A percentile compares a stretch with the other conserved stretches of the same genome.
Evolutionary conservation across 495 filamentous ascomycete species (phyloP).

Genomic region (Tuber calosporum): DNA sequence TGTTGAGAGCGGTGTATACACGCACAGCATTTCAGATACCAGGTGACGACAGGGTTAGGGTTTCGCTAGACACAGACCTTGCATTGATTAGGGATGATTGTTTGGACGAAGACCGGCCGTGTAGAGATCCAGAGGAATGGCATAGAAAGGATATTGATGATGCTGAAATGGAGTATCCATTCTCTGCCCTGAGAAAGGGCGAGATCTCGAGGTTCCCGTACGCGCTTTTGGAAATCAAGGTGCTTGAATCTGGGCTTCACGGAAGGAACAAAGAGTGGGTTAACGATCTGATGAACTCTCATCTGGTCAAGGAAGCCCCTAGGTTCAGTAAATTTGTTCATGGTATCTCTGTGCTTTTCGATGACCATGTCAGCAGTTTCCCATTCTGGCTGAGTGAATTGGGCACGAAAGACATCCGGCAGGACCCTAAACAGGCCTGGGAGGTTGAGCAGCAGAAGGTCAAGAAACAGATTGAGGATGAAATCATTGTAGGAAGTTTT

Average conservation of each 20-base stretch:
- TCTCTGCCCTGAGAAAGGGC: constrained; percentile 72
- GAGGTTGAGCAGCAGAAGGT: constrained; percentile 75
- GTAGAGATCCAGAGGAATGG: constrained; percentile 80
- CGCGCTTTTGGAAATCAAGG: constrained; percentile 86
- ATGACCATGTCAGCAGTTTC: constrained; percentile 90
- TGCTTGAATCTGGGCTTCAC: constrained; percentile 43
- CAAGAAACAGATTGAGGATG: constrained; percentile 69
- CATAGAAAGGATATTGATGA: constrained; percentile 86
- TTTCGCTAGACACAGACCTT: constrained; percentile 86
- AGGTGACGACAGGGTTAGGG: constrained; percentile 78
- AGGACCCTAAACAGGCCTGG: constrained; percentile 84
- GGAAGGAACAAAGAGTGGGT: constrained; percentile 63
- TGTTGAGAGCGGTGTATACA: constrained; percentile 85
- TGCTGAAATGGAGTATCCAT: constrained; percentile 74
- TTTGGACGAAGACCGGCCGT: constrained; percentile 73
- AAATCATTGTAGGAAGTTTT: constrained; percentile 81
- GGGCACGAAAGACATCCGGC: constrained; percentile 75
- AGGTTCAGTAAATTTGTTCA: constrained; percentile 96
- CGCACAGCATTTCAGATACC: constrained; percentile 96
- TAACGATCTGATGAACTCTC: constrained; percentile 79
- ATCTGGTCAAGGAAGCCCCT: constrained; percentile 80
- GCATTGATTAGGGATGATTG: constrained; percentile 89
- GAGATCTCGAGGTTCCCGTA: constrained; percentile 90
- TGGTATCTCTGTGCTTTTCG: constrained; percentile 81
- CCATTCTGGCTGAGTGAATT: constrained; percentile 92